phyloP scores from a whole-genome alignment of 2,329 filamentous ascomycete species.

The Aspergillus ochraceus region DNA sequence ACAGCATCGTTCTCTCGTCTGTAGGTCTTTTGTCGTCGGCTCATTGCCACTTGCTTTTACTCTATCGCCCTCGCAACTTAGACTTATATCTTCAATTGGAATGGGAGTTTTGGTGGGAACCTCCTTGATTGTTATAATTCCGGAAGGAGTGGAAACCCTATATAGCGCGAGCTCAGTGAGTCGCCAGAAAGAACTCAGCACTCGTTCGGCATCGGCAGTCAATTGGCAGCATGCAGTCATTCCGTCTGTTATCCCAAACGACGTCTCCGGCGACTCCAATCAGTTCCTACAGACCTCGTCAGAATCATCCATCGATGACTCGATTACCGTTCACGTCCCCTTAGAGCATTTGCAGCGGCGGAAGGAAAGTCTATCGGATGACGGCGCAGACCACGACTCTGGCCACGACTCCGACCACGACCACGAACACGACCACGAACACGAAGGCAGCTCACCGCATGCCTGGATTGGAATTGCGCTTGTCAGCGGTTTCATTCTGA shows the following conservation, averaged over 20 bases:
- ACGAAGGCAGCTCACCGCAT: conserved; percentile 55
- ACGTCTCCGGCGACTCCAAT: not conserved
- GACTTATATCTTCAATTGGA: conserved; percentile 86
- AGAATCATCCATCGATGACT: conserved; percentile 1
- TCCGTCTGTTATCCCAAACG: conserved; percentile 15
- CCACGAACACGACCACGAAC: conserved; percentile 39
- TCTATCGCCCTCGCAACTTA: conserved; percentile 80
- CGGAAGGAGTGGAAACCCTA: conserved; percentile 90
- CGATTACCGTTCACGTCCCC: conserved; percentile 23
- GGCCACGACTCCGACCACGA: conserved; percentile 39
- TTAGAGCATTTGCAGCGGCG: conserved; percentile 22
- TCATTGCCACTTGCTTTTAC: conserved; percentile 86
- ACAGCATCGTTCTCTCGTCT: conserved; percentile 7
- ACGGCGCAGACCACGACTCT: conserved; percentile 34
- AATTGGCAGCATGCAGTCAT: conserved; percentile 29
- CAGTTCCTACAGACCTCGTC: not conserved
- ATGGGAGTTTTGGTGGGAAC: conserved; percentile 94
- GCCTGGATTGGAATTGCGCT: conserved; percentile 86
- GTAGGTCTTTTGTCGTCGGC: conserved; percentile 89
- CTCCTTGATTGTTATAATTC: conserved; percentile 94
- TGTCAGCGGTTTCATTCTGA: conserved; percentile 85
- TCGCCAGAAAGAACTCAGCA: conserved; percentile 32
- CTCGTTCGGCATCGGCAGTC: conserved; percentile 25
- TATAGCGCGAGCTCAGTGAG: conserved; percentile 56
- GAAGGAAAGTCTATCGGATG: conserved; percentile 31